Evolutionary conservation across 345 rosid genomes (phyloP).

Genomic region (Leavenworthia alabamica): DNA sequence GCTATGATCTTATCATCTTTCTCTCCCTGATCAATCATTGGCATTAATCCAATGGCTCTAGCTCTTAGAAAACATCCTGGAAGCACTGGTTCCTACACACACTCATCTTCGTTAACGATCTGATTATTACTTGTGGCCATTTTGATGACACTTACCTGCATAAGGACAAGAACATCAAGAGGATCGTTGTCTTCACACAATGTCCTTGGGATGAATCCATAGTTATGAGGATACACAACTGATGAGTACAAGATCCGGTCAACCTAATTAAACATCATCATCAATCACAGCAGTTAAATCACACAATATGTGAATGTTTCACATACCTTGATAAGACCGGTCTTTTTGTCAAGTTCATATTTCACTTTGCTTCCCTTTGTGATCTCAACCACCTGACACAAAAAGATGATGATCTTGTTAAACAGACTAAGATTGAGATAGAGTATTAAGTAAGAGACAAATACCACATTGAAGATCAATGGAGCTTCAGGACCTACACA

Average conservation of each 20-base stretch:
- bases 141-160: conserved; percentile 63
- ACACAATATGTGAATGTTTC: no score
- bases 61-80: conserved; percentile 95
- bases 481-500: conserved; percentile 92
- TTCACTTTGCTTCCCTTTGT: conserved; percentile 96
- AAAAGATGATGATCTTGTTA: not conserved
- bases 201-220: conserved; percentile 92
- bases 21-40: conserved; percentile 99
- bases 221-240: conserved; percentile 97
- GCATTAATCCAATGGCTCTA: conserved; percentile 94
- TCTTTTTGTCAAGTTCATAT: conserved; percentile 95
- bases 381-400: conserved; percentile 80
- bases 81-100: conserved; percentile 99
- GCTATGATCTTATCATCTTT: conserved; percentile 98
- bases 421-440: not conserved
- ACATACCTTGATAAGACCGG: conserved; percentile 81
- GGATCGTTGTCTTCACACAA: conserved; percentile 98
- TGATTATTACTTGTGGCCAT: not conserved
- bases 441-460: conserved; percentile 8
- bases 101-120: no score
- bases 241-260: conserved; percentile 85
- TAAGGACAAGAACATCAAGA: conserved; percentile 78
- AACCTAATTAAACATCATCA: conserved; percentile 40
- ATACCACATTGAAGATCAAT: conserved; percentile 55
- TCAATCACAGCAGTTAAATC: no score